These are phyloP conservation scores for Lotmaria passim DNA, from an alignment of 208 protist genomes.

Conservation along the genomic window DNA sequence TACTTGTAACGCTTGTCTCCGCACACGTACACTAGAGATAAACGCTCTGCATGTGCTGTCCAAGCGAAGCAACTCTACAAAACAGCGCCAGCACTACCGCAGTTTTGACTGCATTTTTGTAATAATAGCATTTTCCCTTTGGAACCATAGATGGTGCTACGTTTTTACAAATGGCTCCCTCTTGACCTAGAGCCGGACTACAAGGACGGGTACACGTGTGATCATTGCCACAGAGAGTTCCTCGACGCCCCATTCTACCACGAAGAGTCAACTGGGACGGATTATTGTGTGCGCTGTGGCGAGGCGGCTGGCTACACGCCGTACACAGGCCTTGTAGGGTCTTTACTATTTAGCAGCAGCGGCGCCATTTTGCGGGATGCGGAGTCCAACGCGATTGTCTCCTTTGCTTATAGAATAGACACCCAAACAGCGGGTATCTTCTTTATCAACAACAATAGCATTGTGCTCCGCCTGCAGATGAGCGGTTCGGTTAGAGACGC, in stretches of 20 bases:
- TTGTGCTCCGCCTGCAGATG: constrained; percentile 29
- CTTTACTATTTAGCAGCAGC: constrained; percentile 31
- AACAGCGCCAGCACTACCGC: too few relatives aligned
- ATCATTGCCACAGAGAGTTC: constrained; percentile 41
- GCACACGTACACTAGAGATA: too few relatives aligned
- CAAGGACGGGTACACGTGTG: constrained; percentile 47
- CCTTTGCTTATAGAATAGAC: constrained; percentile 41
- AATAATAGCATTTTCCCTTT: neutral
- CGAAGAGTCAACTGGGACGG: constrained; percentile 30
- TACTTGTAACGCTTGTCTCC: too few relatives aligned
- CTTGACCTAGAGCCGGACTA: constrained; percentile 45
- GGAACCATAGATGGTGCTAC: constrained; percentile 45
- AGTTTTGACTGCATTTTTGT: neutral
- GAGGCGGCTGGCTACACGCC: constrained; percentile 24
- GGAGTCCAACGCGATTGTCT: constrained; percentile 27
- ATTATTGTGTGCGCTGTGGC: constrained; percentile 50
- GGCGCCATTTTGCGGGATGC: constrained; percentile 21
- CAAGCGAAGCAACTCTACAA: too few relatives aligned
- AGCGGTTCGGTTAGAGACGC: constrained; percentile 21
- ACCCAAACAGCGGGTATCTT: constrained; percentile 22
- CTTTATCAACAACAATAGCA: constrained; percentile 32
- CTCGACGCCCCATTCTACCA: constrained; percentile 45
- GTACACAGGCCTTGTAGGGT: constrained; percentile 36
- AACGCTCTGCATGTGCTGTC: too few relatives aligned
- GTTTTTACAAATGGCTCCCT: constrained; percentile 48